Conservation (phyloP, 805 yeast species). For the Groenewaldozyma salmanticensis region DNA sequence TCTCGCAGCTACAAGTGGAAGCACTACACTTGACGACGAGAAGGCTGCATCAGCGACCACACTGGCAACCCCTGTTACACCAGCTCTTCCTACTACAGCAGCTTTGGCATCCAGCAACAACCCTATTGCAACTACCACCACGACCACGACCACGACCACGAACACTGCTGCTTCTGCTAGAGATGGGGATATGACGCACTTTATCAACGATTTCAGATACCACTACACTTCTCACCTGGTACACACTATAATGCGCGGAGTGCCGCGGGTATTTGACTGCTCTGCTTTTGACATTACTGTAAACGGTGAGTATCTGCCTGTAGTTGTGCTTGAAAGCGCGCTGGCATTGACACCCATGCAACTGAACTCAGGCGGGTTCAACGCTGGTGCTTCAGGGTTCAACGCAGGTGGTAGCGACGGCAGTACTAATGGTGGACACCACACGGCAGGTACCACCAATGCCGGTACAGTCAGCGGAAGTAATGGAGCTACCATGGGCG, state of each 20-base stretch:
- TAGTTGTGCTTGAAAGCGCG: slow-evolving; percentile 72
- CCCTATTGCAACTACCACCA: not conserved
- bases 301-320: slow-evolving; percentile 74
- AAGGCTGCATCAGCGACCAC: slow-evolving; percentile 4
- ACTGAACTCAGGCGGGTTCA: slow-evolving; percentile 33
- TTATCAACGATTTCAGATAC: slow-evolving; percentile 34
- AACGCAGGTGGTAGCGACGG: not conserved
- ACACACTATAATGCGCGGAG: slow-evolving; percentile 71
- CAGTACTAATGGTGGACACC: not conserved
- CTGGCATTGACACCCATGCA: slow-evolving; percentile 33
- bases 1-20: not conserved
- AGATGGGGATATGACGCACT: not conserved
- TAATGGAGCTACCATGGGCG: not conserved
- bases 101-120: not conserved
- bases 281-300: slow-evolving; percentile 80
- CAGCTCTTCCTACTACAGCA: not conserved
- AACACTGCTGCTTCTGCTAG: not conserved
- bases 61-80: slow-evolving; percentile 18
- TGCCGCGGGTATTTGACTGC: slow-evolving; percentile 77
- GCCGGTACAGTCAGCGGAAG: not conserved
- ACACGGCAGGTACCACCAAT: not conserved
- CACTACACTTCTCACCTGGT: slow-evolving; percentile 84
- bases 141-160: not conserved
- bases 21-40: not conserved
- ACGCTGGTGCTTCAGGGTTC: slow-evolving; percentile 13